Base-by-base conservation (phyloP, 495 filamentous ascomycete genomes). In the Podospora tetraspora region DNA sequence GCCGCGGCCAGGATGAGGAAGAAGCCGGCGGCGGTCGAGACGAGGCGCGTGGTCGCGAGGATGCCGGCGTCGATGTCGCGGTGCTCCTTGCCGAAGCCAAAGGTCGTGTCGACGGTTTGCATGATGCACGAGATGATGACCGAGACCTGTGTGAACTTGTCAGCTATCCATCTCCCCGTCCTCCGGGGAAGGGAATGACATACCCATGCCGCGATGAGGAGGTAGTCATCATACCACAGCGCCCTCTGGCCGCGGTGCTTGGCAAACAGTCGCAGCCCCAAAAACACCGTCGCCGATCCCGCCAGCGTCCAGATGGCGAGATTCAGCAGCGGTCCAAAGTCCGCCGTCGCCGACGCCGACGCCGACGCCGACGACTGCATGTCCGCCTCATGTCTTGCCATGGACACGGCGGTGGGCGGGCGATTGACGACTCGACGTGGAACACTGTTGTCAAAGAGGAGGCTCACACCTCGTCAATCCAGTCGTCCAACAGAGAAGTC, bases 131-230 rank as follows among this genome's bases (percentile, higher is more conserved):
- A 67, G 4, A 62, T 61, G 0, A 67, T 27, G 3, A 77, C 29
- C 9, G 68, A 61, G 43, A 70, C n/a, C 74, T 74, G 59, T 2
- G 25, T 22, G 16, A 12, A 9, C 23, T 6, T 19, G 19, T 27
- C n/a, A 59, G 43, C 12, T 16, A 30, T 34, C 4, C n/a, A 27
- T 34, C 37, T 16, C n/a, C 11, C 3, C 8, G 3, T 13, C 32
- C 3, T 3, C 32, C 3, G 32, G 30, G 30, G 30, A 11, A 32
- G 9, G 12, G 2, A 12, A 37, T n/a, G n/a, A 71, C 71, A 68
- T 60, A 77, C 75, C 74, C 72, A 77, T 9, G 68, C 62, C 13
- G 68, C 71, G 4, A 74, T 63, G 34, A 77, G 66, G 27, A 77
- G 37, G 34, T 70, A 69, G 59, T 77, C 75, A 30, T 77, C 75